A percentile compares a stretch with the other conserved stretches of the same genome.
Conservation (phyloP, 345 rosid genomes). For the Ceriops zippeliana region DNA sequence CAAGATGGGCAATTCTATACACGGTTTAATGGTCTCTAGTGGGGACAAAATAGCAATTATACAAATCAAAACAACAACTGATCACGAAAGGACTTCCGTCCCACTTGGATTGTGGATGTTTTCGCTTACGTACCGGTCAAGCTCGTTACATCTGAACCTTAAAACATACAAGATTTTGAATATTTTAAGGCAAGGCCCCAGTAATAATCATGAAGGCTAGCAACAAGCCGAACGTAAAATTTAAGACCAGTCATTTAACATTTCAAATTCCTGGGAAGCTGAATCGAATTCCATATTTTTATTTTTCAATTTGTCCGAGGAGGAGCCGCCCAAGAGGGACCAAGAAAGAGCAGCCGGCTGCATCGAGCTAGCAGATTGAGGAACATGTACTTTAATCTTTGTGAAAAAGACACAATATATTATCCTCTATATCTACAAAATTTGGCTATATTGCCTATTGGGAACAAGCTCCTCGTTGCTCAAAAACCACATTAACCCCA, state of each 20-base stretch:
- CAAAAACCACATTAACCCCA: neutral
- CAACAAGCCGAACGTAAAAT: conserved; percentile 5
- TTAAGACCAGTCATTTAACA: neutral
- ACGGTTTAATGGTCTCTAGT: conserved; percentile 9
- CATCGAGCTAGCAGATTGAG: neutral
- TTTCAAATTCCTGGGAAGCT: neutral
- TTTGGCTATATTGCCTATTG: too few relatives aligned
- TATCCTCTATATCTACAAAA: neutral
- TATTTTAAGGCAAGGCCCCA: conserved; percentile 6
- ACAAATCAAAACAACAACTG: conserved; percentile 12
- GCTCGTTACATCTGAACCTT: conserved; percentile 13
- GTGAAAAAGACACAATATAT: neutral
- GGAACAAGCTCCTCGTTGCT: neutral
- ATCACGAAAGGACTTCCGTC: conserved; percentile 13
- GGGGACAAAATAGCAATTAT: conserved; percentile 24
- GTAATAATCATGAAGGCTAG: conserved; percentile 20
- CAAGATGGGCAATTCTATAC: conserved; percentile 14
- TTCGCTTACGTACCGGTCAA: conserved; percentile 23
- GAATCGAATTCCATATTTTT: neutral
- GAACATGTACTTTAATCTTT: neutral
- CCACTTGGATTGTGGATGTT: conserved; percentile 19
- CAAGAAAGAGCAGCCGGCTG: conserved; percentile 26
- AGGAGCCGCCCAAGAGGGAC: conserved; percentile 22
- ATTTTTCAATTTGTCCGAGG: conserved; percentile 4
- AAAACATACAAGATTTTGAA: neutral